phyloP scores from a whole-genome alignment of 331 rosid species.

The Cydonia oblonga region DNA sequence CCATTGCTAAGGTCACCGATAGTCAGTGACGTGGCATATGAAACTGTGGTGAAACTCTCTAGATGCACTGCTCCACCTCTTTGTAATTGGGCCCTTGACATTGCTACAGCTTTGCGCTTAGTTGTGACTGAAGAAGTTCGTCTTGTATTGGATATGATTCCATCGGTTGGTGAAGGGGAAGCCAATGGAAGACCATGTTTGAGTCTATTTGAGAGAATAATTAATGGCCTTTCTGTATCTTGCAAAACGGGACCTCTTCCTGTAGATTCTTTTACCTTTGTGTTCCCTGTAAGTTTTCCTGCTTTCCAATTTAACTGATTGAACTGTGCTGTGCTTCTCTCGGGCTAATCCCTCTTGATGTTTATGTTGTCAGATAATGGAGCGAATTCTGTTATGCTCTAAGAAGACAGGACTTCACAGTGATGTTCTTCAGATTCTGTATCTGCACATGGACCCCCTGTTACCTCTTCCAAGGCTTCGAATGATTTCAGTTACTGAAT shows the following conservation, averaged over 20 bases:
- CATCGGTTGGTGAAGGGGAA: slow-evolving; percentile 44
- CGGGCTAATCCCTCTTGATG: slow-evolving; percentile 15
- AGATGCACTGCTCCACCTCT: slow-evolving; percentile 82
- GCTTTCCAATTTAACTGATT: slow-evolving; percentile 6
- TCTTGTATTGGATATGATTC: slow-evolving; percentile 49
- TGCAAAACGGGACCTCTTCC: slow-evolving; percentile 94
- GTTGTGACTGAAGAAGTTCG: slow-evolving; percentile 59
- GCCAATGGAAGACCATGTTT: slow-evolving; percentile 32
- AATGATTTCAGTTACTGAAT: slow-evolving; percentile 65
- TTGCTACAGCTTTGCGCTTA: slow-evolving; percentile 83
- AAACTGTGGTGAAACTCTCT: slow-evolving; percentile 74
- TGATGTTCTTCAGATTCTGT: slow-evolving; percentile 65
- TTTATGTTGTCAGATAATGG: slow-evolving; percentile 64
- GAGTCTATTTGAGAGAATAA: slow-evolving; percentile 67
- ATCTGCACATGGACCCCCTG: slow-evolving; percentile 86
- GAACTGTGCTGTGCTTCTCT: slow-evolving; percentile 7
- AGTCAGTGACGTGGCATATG: slow-evolving; percentile 81
- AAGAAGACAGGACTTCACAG: slow-evolving; percentile 86
- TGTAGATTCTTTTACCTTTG: slow-evolving; percentile 87
- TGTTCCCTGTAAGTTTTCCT: slow-evolving; percentile 71
- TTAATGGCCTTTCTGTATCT: slow-evolving; percentile 63
- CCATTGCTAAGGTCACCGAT: slow-evolving; percentile 77
- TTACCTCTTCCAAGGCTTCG: slow-evolving; percentile 89
- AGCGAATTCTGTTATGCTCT: slow-evolving; percentile 71
- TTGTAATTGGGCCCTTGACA: slow-evolving; percentile 84